Evolutionary conservation across 2,329 filamentous ascomycete genomes (phyloP).

Genomic region (Dendryphion nanum): DNA sequence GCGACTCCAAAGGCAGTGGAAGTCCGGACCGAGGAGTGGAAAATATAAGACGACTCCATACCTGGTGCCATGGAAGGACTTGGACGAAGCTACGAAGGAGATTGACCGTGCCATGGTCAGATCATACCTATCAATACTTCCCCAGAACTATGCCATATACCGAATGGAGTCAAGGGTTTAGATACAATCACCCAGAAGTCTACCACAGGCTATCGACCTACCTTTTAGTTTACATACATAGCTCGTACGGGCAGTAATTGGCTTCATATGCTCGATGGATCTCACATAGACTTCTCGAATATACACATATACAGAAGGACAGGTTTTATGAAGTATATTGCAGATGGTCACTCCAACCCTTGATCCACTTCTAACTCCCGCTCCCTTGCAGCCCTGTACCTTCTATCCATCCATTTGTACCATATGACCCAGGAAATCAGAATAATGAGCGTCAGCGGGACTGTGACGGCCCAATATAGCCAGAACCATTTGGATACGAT

Average conservation of each 20-base stretch:
- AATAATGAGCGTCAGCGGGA: slow-evolving; percentile 4
- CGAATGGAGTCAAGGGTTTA: not conserved
- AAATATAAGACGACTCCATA: slow-evolving; percentile 34
- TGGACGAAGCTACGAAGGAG: slow-evolving; percentile 34
- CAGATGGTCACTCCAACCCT: not conserved
- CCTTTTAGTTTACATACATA: not conserved
- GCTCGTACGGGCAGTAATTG: not conserved
- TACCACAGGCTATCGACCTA: not conserved
- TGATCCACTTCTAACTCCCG: slow-evolving; percentile 1
- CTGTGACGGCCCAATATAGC: slow-evolving; percentile 7
- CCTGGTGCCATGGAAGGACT: slow-evolving; percentile 33
- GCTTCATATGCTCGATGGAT: too few species aligned
- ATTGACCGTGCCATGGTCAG: slow-evolving; percentile 36
- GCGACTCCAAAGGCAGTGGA: slow-evolving; percentile 34
- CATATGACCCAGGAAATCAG: slow-evolving; percentile 3
- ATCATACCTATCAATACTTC: slow-evolving; percentile 1
- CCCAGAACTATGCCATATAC: slow-evolving; percentile 3
- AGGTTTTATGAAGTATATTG: not conserved
- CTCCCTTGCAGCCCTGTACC: not conserved
- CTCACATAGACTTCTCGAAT: too few species aligned
- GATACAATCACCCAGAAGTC: not conserved
- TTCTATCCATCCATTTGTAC: slow-evolving; percentile 1
- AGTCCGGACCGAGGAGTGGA: slow-evolving; percentile 29
- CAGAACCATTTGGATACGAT: slow-evolving; percentile 5
- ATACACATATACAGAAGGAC: too few species aligned